Conservation (phyloP, 2,329 filamentous ascomycete species). For the Cephalotrichum gorgonifer region DNA sequence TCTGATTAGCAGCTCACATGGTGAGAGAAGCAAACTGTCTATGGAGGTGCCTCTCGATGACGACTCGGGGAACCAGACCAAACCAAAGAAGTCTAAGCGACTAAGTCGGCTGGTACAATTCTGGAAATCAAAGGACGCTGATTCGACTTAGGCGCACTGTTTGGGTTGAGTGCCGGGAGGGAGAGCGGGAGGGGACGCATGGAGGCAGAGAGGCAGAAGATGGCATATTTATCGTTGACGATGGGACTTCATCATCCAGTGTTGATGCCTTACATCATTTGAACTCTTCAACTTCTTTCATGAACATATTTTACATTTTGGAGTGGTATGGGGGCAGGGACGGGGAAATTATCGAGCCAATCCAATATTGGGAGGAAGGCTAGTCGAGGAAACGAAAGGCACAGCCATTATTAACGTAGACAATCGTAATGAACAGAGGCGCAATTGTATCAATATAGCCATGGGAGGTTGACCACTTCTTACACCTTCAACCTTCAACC, state of each 20-base stretch:
- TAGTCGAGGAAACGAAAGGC: too few species aligned
- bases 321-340: background rate
- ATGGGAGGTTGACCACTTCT: background rate
- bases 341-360: background rate
- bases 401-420: constrained; percentile 5
- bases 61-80: constrained; percentile 45
- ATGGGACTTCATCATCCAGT: background rate
- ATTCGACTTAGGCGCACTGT: constrained; percentile 13
- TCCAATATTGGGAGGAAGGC: too few species aligned
- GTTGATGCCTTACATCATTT: background rate
- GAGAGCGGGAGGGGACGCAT: too few species aligned
- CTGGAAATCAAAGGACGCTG: constrained; percentile 50
- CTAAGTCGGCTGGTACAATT: constrained; percentile 70
- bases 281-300: background rate
- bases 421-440: constrained; percentile 4
- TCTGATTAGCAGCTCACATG: constrained; percentile 64
- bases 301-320: constrained; percentile 2
- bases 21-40: constrained; percentile 64
- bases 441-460: constrained; percentile 2
- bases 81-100: constrained; percentile 55
- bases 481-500: background rate
- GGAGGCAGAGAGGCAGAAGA: too few species aligned
- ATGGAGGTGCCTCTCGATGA: constrained; percentile 52
- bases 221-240: too few species aligned
- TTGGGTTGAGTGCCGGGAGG: background rate